These are phyloP conservation scores for Dryadomyces quercivorus DNA, from an alignment of 2,329 filamentous ascomycete genomes.

Conservation along the genomic window DNA sequence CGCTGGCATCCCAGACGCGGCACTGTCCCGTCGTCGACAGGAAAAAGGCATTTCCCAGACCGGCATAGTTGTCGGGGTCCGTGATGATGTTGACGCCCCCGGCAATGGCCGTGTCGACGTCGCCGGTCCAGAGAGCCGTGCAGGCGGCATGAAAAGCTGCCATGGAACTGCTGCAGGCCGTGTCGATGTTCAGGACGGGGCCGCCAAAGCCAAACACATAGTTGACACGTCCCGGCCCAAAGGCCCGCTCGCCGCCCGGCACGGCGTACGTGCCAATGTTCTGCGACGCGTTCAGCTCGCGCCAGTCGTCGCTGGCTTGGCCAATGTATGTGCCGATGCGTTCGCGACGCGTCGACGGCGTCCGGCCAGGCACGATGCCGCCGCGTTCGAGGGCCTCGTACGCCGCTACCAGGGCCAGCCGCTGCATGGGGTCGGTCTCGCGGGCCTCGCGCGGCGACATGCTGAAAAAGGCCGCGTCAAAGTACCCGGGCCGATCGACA, in stretches of 20 bases:
- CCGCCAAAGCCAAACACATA: constrained; percentile 67
- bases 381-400: constrained; percentile 75
- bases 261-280: constrained; percentile 48
- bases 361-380: constrained; percentile 61
- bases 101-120: constrained; percentile 69
- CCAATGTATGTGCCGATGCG: constrained; percentile 62
- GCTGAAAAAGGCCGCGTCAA: constrained; percentile 73
- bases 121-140: constrained; percentile 58
- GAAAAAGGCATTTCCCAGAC: constrained; percentile 64
- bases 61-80: constrained; percentile 66
- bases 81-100: constrained; percentile 71
- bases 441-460: constrained; percentile 43
- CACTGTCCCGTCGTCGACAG: constrained; percentile 63
- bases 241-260: constrained; percentile 27
- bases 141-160: constrained; percentile 63
- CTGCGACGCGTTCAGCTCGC: constrained; percentile 59
- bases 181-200: constrained; percentile 59
- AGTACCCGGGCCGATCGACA: constrained; percentile 60
- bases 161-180: constrained; percentile 64
- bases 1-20: constrained; percentile 26
- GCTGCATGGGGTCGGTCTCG: constrained; percentile 70
- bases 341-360: constrained; percentile 51
- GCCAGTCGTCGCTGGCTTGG: constrained; percentile 62
- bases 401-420: constrained; percentile 60
- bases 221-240: constrained; percentile 47